Conservation (phyloP, 2,329 filamentous ascomycete genomes). For the Fusarium penzigii region DNA sequence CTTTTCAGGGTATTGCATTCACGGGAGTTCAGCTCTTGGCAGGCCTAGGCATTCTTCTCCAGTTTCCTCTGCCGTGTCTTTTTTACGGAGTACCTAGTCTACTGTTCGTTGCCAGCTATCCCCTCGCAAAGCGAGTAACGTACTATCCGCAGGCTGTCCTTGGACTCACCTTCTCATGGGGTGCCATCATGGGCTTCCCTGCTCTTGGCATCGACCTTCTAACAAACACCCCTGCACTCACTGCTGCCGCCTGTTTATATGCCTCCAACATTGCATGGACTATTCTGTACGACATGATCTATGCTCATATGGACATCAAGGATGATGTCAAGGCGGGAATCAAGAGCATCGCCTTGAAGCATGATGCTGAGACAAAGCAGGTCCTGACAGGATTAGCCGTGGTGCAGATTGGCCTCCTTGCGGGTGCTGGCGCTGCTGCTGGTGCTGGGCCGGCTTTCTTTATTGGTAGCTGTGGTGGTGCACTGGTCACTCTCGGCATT, state of each 20-base stretch:
- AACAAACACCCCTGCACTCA: slow-evolving; percentile 59
- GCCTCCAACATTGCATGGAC: slow-evolving; percentile 83
- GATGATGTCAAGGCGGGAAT: slow-evolving; percentile 86
- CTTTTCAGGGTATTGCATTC: slow-evolving; percentile 70
- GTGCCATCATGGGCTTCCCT: slow-evolving; percentile 84
- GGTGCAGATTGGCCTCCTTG: slow-evolving; percentile 69
- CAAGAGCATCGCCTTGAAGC: slow-evolving; percentile 82
- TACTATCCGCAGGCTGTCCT: slow-evolving; percentile 86
- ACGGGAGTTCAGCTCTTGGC: slow-evolving; percentile 73
- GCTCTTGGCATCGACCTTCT: slow-evolving; percentile 78
- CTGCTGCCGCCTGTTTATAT: slow-evolving; percentile 71
- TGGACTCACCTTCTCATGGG: slow-evolving; percentile 86
- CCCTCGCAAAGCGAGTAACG: slow-evolving; percentile 81
- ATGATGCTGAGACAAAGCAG: slow-evolving; percentile 74
- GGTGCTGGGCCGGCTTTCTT: slow-evolving; percentile 72
- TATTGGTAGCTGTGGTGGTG: slow-evolving; percentile 66
- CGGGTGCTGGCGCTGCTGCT: slow-evolving; percentile 65
- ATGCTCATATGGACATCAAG: slow-evolving; percentile 88
- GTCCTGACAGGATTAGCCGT: slow-evolving; percentile 71
- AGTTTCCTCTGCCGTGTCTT: slow-evolving; percentile 73
- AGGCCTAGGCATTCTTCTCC: slow-evolving; percentile 72
- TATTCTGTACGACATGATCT: slow-evolving; percentile 88
- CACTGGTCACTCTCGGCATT: slow-evolving; percentile 57
- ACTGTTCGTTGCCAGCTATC: slow-evolving; percentile 72
- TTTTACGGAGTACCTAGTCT: slow-evolving; percentile 78